Base-by-base conservation (phyloP, 1,284 basidiomycete genomes). In the Trichosporon coremiiforme region DNA sequence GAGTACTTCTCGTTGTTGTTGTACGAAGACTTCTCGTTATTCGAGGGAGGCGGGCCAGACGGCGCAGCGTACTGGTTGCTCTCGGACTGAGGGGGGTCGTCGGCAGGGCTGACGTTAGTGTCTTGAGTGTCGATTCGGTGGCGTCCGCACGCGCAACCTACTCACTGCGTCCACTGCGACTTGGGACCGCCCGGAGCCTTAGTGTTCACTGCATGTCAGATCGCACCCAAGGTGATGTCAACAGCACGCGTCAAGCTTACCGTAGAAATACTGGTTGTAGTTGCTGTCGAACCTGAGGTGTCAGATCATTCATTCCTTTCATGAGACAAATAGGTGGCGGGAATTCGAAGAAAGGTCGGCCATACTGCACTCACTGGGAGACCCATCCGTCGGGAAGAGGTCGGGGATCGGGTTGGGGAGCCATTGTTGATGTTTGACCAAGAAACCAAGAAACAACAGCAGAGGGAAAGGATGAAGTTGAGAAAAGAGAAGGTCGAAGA, bases 251-350 rank as follows among this genome's bases (percentile, higher is more conserved):
- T 7, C 10, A 60, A 12, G 31, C 60, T 31, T 45, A 66, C 65
- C 82, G 74, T 84, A 85, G 76, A 84, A 85, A 80, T 81, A 84
- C 0, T 82, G 75, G 63, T 83, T 77, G 75, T 85, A 78, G 17
- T 81, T 74, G n/a, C 76, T 68, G 73, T 84, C 81, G 73, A 79
- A 82, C 66, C 80, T 82, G 62, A 20, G 13, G 55, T 55, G 25
- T 68, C 64, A 45, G 53, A 12, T 10, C 29, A 17, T 33, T 33
- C 15, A 10, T 47, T 47, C 67, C 57, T 66, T 33, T 22, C 17
- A 15, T 25, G 36, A 55, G 4, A 45, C 50, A 62, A 13, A 2
- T 17, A 25, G 31, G 57, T 25, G 31, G 41, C 33, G 45, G 36
- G 5, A 31, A 33, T 20, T 29, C 29, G 22, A 9, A 8, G 31